A percentile compares a stretch with the other conserved stretches of the same genome.
Conservation (phyloP, 352 stramenopile genomes). For the Nothophytophthora sp. region DNA sequence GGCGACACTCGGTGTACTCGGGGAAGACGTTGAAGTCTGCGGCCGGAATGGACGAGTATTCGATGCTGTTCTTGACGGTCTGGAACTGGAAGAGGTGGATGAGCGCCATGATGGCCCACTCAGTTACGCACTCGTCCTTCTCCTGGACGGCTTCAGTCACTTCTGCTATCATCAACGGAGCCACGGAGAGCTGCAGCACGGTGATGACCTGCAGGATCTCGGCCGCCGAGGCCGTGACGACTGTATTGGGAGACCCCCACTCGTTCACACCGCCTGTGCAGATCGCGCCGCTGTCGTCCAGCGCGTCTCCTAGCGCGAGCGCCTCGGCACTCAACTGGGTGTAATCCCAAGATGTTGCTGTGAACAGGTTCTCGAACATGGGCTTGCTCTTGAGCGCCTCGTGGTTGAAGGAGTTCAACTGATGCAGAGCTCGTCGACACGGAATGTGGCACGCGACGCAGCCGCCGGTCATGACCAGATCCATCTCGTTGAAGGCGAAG, state of each 20-base stretch:
- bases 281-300: conserved; percentile 10
- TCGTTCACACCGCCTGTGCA: conserved; percentile 21
- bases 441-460: conserved; percentile 10
- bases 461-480: conserved; percentile 7
- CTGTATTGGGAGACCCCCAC: conserved; percentile 11
- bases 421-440: neutral
- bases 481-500: conserved; percentile 20
- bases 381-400: conserved; percentile 17
- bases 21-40: conserved; percentile 26
- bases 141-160: conserved; percentile 4
- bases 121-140: conserved; percentile 6
- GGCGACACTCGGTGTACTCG: conserved; percentile 26
- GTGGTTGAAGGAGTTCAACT: conserved; percentile 4
- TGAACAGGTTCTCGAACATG: conserved; percentile 17
- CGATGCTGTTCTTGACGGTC: conserved; percentile 7
- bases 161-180: conserved; percentile 9
- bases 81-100: conserved; percentile 23
- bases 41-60: conserved; percentile 19
- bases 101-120: conserved; percentile 12
- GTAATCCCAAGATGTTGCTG: conserved; percentile 3
- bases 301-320: conserved; percentile 2
- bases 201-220: conserved; percentile 12
- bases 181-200: conserved; percentile 7
- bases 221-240: conserved; percentile 2
- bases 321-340: conserved; percentile 5